Percentiles rank a stretch among this genome's conserved stretches.
Evolutionary conservation across 305 asterid genomes (phyloP).

Genomic region (Solanum hybrid): DNA sequence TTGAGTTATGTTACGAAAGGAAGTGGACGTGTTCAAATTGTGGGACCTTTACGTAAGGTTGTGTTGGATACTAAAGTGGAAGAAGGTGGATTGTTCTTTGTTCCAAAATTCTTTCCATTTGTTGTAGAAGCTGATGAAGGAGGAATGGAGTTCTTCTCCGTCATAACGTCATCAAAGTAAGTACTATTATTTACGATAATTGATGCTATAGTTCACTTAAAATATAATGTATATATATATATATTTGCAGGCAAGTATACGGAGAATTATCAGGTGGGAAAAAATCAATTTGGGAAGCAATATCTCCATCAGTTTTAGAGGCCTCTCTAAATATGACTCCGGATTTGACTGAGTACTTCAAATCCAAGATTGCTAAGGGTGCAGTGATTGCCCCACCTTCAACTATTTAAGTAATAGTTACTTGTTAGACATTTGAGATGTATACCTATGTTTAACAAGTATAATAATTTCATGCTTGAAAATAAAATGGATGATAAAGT

Average conservation of each 20-base stretch:
- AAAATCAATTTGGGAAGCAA: constrained; percentile 18
- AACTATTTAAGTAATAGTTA: background rate
- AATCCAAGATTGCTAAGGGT: background rate
- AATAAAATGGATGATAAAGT: background rate
- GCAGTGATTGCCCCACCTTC: background rate
- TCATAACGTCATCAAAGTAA: background rate
- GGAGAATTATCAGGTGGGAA: constrained; percentile 15
- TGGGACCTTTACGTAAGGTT: background rate
- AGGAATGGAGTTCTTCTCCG: background rate
- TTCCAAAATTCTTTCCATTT: background rate
- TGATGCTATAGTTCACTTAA: too few species aligned
- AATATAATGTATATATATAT: background rate
- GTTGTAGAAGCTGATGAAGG: background rate
- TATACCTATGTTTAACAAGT: too few species aligned
- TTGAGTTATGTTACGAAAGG: background rate
- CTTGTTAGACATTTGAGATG: background rate
- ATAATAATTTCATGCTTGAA: too few species aligned
- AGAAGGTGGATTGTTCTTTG: background rate
- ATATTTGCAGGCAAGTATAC: background rate
- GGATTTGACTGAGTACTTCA: background rate
- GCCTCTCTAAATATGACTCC: background rate
- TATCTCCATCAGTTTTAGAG: constrained; percentile 22
- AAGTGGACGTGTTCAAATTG: background rate
- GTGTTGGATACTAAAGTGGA: background rate
- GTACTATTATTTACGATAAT: too few species aligned